Evolutionary conservation across 164 flowering plant species (phyloP).

Genomic region (Macadamia integrifolia): DNA sequence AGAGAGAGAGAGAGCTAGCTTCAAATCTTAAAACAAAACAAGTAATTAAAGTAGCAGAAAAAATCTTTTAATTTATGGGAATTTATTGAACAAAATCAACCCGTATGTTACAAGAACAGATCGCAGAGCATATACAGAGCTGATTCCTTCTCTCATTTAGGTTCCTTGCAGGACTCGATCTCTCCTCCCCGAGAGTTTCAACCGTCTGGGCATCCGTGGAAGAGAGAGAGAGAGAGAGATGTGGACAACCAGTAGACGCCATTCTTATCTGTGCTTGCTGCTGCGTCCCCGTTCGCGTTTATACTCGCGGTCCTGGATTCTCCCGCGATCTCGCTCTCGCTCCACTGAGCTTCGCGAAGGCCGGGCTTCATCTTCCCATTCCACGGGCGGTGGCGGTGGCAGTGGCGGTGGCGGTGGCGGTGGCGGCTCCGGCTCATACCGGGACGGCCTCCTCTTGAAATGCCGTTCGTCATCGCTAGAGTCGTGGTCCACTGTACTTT

Average conservation of each 20-base stretch:
- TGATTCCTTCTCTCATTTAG: background rate
- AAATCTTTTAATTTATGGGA: too few species aligned
- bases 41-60: too few species aligned
- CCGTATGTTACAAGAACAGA: too few species aligned
- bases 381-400: constrained; percentile 27
- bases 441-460: constrained; percentile 71
- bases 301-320: too few species aligned
- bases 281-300: too few species aligned
- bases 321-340: constrained; percentile 15
- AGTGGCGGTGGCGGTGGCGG: constrained; percentile 25
- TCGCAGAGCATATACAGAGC: too few species aligned
- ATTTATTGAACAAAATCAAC: too few species aligned
- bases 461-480: constrained; percentile 85
- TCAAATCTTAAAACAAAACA: too few species aligned
- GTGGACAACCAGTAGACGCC: background rate
- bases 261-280: background rate
- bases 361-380: constrained; percentile 43
- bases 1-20: too few species aligned
- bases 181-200: background rate
- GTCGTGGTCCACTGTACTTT: constrained; percentile 32
- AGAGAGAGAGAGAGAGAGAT: background rate
- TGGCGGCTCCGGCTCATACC: constrained; percentile 33
- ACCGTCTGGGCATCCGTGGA: background rate
- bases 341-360: constrained; percentile 29
- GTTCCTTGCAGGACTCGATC: background rate